phyloP scores from a whole-genome alignment of 345 rosid species.

The Turritis glabra region DNA sequence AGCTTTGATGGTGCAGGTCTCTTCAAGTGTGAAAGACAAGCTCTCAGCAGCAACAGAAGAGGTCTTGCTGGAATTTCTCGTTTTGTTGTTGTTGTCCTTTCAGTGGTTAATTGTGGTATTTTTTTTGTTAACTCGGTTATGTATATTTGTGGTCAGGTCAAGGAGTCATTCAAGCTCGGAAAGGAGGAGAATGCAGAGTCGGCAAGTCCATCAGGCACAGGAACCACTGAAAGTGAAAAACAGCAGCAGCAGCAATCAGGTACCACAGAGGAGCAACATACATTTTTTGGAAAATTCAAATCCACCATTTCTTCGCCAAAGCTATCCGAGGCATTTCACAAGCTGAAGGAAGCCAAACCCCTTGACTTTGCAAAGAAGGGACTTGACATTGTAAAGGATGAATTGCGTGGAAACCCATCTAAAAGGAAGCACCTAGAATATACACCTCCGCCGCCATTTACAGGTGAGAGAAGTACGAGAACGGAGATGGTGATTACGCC shows the following conservation, averaged over 20 bases:
- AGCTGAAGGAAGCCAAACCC: slow-evolving; percentile 67
- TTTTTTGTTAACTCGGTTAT: slow-evolving; percentile 2
- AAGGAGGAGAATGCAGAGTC: slow-evolving; percentile 51
- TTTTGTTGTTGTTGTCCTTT: slow-evolving; percentile 10
- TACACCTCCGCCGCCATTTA: slow-evolving; percentile 63
- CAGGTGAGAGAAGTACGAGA: slow-evolving; percentile 78
- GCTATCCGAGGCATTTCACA: slow-evolving; percentile 60
- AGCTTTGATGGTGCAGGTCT: slow-evolving; percentile 59
- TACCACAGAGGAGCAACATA: slow-evolving; percentile 46
- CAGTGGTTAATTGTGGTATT: background rate
- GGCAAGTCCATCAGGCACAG: slow-evolving; percentile 48
- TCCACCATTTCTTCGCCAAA: slow-evolving; percentile 66
- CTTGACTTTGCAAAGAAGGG: slow-evolving; percentile 84
- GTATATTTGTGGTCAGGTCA: slow-evolving; percentile 54
- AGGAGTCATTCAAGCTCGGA: slow-evolving; percentile 61
- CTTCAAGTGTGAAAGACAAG: slow-evolving; percentile 73
- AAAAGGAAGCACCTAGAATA: slow-evolving; percentile 81
- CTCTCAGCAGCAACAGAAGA: slow-evolving; percentile 84
- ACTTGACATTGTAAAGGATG: slow-evolving; percentile 85
- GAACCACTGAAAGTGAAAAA: slow-evolving; percentile 52
- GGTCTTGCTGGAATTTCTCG: slow-evolving; percentile 44
- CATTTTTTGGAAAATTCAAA: slow-evolving; percentile 70
- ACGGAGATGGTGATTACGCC: slow-evolving; percentile 70
- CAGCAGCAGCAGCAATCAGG: slow-evolving; percentile 45
- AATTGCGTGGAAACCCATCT: slow-evolving; percentile 61